Conservation (phyloP, 805 yeast genomes). For the Myxozyma vanderwaltii region DNA sequence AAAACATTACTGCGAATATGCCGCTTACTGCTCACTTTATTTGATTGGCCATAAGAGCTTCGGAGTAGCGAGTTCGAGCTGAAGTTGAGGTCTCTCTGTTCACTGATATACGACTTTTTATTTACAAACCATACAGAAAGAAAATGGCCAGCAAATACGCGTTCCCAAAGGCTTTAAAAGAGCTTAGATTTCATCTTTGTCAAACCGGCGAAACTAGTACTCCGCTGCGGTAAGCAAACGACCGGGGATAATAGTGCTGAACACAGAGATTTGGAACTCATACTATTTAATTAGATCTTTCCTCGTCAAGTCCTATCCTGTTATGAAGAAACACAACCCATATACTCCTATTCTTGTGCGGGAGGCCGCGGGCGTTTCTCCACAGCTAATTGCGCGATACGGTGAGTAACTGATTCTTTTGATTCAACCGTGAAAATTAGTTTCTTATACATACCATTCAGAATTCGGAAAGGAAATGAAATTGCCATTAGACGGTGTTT, state of each 20-base stretch:
- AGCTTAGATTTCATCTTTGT: conserved; percentile 72
- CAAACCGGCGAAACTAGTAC: conserved; percentile 75
- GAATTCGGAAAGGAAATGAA: conserved; percentile 52
- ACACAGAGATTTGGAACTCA: background rate
- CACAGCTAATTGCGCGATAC: conserved; percentile 73
- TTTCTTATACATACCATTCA: too few relatives aligned
- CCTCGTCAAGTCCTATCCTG: conserved; percentile 63
- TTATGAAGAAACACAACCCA: conserved; percentile 64
- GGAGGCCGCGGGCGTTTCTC: conserved; percentile 73
- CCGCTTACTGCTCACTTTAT: background rate
- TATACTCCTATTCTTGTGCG: conserved; percentile 73
- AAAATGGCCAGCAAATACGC: conserved; percentile 42
- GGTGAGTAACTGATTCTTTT: conserved; percentile 44
- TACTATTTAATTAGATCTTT: conserved; percentile 52
- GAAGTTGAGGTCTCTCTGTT: background rate
- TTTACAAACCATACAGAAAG: background rate
- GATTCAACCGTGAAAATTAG: too few relatives aligned
- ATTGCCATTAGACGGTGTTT: conserved; percentile 46
- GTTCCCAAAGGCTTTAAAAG: conserved; percentile 60
- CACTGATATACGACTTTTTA: background rate
- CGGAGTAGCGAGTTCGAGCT: conserved; percentile 2
- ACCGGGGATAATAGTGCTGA: too few relatives aligned
- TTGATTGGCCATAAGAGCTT: conserved; percentile 12
- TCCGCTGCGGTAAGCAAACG: conserved; percentile 59
- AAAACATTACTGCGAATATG: background rate